Base-by-base conservation (phyloP, 768 basidiomycete genomes). In the Bullera alba region DNA sequence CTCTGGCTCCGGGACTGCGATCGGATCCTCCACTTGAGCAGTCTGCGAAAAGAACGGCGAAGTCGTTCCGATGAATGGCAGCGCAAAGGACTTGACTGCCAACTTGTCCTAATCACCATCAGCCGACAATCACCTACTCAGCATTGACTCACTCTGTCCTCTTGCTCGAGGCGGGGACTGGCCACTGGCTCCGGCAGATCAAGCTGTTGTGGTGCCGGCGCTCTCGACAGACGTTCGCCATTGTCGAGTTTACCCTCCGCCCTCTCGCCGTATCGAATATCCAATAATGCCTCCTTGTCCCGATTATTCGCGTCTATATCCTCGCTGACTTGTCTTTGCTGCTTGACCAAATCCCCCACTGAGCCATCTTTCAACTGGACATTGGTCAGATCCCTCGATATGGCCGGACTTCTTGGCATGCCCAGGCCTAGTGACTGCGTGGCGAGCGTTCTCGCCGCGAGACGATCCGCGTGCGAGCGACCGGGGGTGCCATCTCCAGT, bases 391-490 rank as follows among this genome's bases (percentile, higher is more conserved):
- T 44, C 27, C 12, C 28, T 28, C 22, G 19, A 6, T 12, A 43
- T 27, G 10, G 42, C 42, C 15, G 54, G 54, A 8, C 27, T 46
- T 30, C 64, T 30, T n/a, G 71, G 71, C 69, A 72, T 65, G 2
- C 71, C 71, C 10, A 72, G 42, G 8, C 71, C 71, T 3, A 72
- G 36, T 26, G 50, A 51, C 41, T 70, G 67, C 21, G 71, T 70
- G 15, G 71, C 71, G n/a, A 72, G 46, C 36, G 60, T 47, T 16
- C 71, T 35, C 23, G 67, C 67, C 16, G 63, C 69, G 70, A 69
- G 2, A 44, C 42, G 50, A 65, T 65, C 43, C 58, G 60, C 1
- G 61, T 66, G 16, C 68, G 54, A 12, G 66, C 70, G 16, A 72
- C 62, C 12, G 70, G 68, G 25, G 43, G 28, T 2, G 7, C 41